Percentiles rank a stretch among this genome's conserved stretches.
Evolutionary conservation across 345 rosid genomes (phyloP).

Genomic region (Salix caprea): DNA sequence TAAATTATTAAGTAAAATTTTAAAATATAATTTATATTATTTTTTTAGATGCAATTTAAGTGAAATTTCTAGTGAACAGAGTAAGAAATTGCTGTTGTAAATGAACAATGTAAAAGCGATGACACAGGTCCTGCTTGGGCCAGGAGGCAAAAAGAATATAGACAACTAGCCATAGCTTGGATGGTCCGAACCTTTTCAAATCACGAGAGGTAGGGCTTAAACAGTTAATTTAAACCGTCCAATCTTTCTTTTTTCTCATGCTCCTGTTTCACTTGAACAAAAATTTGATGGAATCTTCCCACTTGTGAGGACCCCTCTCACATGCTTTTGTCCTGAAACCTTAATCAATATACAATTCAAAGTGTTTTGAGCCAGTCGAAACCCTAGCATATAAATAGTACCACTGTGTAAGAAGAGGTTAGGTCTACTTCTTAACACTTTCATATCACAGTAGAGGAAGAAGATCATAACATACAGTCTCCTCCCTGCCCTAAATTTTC

Average conservation of each 20-base stretch:
- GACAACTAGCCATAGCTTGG: conserved; percentile 25
- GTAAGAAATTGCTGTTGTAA: background rate
- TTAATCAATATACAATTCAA: background rate
- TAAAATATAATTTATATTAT: too few species aligned
- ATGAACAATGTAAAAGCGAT: background rate
- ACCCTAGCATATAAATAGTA: conserved; percentile 2
- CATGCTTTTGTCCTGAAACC: conserved; percentile 25
- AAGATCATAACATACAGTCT: background rate
- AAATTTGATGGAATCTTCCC: conserved; percentile 25
- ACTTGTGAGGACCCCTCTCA: conserved; percentile 20
- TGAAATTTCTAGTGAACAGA: too few species aligned
- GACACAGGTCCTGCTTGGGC: background rate
- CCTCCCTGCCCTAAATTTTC: background rate
- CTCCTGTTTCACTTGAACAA: conserved; percentile 1
- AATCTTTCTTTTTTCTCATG: conserved; percentile 14
- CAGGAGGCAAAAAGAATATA: conserved; percentile 34
- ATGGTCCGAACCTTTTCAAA: conserved; percentile 21
- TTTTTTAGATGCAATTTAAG: too few species aligned
- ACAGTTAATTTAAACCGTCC: conserved; percentile 29
- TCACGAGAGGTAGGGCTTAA: conserved; percentile 30
- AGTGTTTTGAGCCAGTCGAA: background rate
- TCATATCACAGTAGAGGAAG: background rate
- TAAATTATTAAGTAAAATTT: too few species aligned
- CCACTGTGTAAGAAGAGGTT: background rate
- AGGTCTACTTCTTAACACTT: background rate